Evolutionary conservation across 169 alveolate genomes (phyloP), one percentile per base, ranked within the genome.

Genomic region (Babesia gibsoni): DNA sequence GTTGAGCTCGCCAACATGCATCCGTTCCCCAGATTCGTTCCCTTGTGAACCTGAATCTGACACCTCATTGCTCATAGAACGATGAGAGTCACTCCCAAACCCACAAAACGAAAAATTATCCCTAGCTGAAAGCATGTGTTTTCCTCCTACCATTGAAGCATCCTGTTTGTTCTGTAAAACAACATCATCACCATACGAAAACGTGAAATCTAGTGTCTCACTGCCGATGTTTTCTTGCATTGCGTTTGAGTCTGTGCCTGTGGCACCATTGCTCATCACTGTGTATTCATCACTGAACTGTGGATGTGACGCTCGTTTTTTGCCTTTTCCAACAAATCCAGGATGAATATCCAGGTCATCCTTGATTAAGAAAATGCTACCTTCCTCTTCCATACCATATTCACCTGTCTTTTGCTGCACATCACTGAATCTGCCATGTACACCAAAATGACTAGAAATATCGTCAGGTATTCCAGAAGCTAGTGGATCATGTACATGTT

Each of bases 181-280:
- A 1, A 45, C 7, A 2, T 45, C 72, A 22, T 61, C 72, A 27
- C 72, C 14, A 12, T 61, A 36, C 0, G 72, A 61, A 25, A 61
- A 61, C 41, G 59, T 61, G 48, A 61, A 61, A 20, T 61, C 35
- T 8, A 61, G 72, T 22, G 56, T 43, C 16, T 61, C 72, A 5
- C 22, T 27, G 14, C 22, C 58, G 9, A 35, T 27, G 56, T 18
- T 25, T 6, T 16, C 23, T 58, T 43, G 52, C n/a, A n/a, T n/a
- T n/a, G n/a, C n/a, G n/a, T n/a, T n/a, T n/a, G n/a, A n/a, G n/a
- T 5, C 30, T 33, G 10, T 43, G 59, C 29, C 4, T 7, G 2
- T 35, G 12, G n/a, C 35, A 48, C 52, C 39, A 1, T 1, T 36
- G 37, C 54, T 12, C 42, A 4, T 39, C 54, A 25, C 52, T 61